A percentile compares a stretch with the other conserved stretches of the same genome.
Evolutionary conservation across 176 grass and related monocot genomes (phyloP).

Genomic region (Eremochloa ophiuroides): DNA sequence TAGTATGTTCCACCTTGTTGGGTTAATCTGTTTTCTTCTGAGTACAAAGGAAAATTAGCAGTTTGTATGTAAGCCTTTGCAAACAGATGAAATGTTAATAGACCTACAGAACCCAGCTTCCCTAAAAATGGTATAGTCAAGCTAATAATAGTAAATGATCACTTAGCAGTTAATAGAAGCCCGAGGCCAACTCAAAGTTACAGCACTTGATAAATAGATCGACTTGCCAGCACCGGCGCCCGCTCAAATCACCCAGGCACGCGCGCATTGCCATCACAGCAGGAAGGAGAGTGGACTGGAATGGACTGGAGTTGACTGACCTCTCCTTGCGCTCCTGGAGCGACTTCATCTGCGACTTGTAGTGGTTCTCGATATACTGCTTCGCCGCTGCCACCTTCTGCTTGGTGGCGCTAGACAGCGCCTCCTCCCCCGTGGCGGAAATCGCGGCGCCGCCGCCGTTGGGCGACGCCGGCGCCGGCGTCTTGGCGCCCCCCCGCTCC

Average conservation of each 20-base stretch:
- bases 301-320: conserved; percentile 8
- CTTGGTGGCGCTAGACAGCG: conserved; percentile 46
- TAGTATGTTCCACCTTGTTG: not conserved
- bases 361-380: conserved; percentile 84
- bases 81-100: not conserved
- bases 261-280: conserved; percentile 1
- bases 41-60: not conserved
- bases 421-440: conserved; percentile 7
- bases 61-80: not conserved
- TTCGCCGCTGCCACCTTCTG: conserved; percentile 65
- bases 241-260: not conserved
- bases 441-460: no score
- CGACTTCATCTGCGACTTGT: conserved; percentile 65
- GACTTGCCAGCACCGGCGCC: not conserved
- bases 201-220: not conserved
- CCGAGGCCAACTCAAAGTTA: not conserved
- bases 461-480: not conserved
- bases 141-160: not conserved
- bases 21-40: not conserved
- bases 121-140: not conserved
- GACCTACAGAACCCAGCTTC: not conserved
- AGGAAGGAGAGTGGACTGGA: not conserved
- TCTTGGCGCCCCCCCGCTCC: conserved; percentile 12
- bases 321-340: conserved; percentile 73
- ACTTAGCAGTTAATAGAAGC: not conserved